Percentiles rank a stretch among this genome's conserved stretches.
These are phyloP conservation scores for Microcera coccophila DNA, from an alignment of 2,329 filamentous ascomycete genomes.

Conservation along the genomic window DNA sequence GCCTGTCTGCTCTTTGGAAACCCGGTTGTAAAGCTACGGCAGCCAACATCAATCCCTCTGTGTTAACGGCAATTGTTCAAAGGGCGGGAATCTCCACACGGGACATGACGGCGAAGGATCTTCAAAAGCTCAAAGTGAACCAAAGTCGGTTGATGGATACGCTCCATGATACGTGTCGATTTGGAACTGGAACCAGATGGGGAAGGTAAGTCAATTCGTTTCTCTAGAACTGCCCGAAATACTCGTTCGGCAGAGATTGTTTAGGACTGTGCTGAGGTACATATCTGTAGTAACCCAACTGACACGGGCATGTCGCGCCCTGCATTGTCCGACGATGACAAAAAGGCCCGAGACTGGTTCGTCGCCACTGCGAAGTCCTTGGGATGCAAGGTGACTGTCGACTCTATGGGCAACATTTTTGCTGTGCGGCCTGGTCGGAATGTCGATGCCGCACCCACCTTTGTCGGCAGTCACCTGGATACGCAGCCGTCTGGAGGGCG, in stretches of 20 bases:
- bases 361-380: slow-evolving; percentile 58
- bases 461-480: slow-evolving; percentile 65
- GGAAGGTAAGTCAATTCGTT: slow-evolving; percentile 13
- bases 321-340: slow-evolving; percentile 70
- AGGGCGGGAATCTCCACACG: slow-evolving; percentile 16
- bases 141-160: slow-evolving; percentile 21
- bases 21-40: no score
- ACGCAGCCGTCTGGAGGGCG: slow-evolving; percentile 62
- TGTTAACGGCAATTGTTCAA: no score
- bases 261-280: neutral
- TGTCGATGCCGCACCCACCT: slow-evolving; percentile 58
- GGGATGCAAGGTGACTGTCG: slow-evolving; percentile 64
- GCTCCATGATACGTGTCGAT: slow-evolving; percentile 20
- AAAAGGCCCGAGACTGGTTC: slow-evolving; percentile 75
- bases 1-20: no score
- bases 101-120: slow-evolving; percentile 16
- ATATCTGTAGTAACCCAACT: slow-evolving; percentile 24
- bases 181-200: slow-evolving; percentile 19
- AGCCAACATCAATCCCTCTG: neutral
- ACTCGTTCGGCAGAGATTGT: neutral
- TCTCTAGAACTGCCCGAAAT: accelerated
- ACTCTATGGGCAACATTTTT: slow-evolving; percentile 78
- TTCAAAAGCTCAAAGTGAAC: slow-evolving; percentile 18
- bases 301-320: slow-evolving; percentile 78
- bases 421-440: slow-evolving; percentile 61